phyloP scores from a whole-genome alignment of 1,139 yeast genomes.

The Scheffersomyces cryptocercus region DNA sequence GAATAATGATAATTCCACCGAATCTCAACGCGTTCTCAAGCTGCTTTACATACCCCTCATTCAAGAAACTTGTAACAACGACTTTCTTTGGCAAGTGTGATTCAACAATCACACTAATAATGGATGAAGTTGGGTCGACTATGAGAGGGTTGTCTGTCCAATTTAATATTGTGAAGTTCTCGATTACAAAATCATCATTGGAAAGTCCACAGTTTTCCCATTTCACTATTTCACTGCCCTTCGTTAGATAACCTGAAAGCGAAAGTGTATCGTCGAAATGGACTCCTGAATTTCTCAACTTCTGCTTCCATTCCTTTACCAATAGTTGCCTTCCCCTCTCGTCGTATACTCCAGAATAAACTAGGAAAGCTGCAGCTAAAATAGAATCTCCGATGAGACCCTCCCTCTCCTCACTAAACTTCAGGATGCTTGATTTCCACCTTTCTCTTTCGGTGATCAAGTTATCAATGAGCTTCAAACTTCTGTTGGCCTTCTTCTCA shows the following conservation, averaged over 20 bases:
- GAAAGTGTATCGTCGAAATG: constrained; percentile 38
- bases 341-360: constrained; percentile 64
- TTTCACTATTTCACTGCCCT: constrained; percentile 38
- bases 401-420: constrained; percentile 49
- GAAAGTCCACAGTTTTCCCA: constrained; percentile 61
- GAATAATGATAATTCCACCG: constrained; percentile 73
- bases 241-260: constrained; percentile 38
- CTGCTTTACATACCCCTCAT: constrained; percentile 65
- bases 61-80: constrained; percentile 68
- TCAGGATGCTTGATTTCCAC: constrained; percentile 63
- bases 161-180: constrained; percentile 61
- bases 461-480: constrained; percentile 62
- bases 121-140: constrained; percentile 69
- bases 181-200: constrained; percentile 59
- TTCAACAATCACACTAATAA: constrained; percentile 41
- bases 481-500: constrained; percentile 60
- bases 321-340: constrained; percentile 49
- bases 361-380: constrained; percentile 59
- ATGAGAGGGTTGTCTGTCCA: constrained; percentile 50
- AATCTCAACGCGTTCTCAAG: constrained; percentile 81
- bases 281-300: constrained; percentile 41
- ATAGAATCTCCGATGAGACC: constrained; percentile 65
- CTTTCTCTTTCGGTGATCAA: constrained; percentile 70
- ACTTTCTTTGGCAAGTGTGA: constrained; percentile 38
- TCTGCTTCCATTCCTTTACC: constrained; percentile 39